A percentile compares a stretch with the other conserved stretches of the same genome.
These are phyloP conservation scores for Deinandra increscens DNA, from an alignment of 129 eudicot species.

Conservation along the genomic window DNA sequence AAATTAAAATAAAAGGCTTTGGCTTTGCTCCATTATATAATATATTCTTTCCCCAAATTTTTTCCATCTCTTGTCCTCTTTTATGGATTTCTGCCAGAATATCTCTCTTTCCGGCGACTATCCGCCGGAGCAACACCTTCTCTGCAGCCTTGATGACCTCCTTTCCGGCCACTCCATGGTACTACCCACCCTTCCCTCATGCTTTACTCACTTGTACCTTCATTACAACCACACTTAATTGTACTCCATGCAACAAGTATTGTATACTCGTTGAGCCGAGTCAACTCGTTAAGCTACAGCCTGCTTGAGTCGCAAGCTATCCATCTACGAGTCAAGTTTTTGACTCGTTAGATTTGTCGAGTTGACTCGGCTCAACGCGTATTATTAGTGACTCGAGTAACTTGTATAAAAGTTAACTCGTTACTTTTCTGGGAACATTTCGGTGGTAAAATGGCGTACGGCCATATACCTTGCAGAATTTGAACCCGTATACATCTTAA, in stretches of 20 bases:
- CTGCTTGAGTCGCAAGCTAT: no score
- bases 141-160: slow-evolving; percentile 54
- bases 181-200: not conserved
- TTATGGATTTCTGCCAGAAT: slow-evolving; percentile 52
- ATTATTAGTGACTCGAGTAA: no score
- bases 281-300: not conserved
- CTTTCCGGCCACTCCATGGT: slow-evolving; percentile 49
- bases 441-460: no score
- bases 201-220: slow-evolving; percentile 16
- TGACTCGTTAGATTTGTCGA: no score
- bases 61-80: slow-evolving; percentile 3
- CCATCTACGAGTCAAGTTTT: not conserved
- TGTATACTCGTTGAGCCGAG: not conserved
- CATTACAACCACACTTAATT: not conserved
- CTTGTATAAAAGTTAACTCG: no score
- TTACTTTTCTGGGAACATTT: no score
- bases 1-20: slow-evolving; percentile 14
- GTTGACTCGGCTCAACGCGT: no score
- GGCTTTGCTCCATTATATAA: slow-evolving; percentile 29
- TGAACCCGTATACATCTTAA: no score
- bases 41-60: slow-evolving; percentile 20
- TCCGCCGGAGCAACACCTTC: slow-evolving; percentile 36
- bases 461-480: no score
- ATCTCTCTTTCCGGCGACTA: slow-evolving; percentile 33
- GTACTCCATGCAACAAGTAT: not conserved